Evolutionary conservation across 768 basidiomycete genomes (phyloP).

Genomic region (Russula brevipes): DNA sequence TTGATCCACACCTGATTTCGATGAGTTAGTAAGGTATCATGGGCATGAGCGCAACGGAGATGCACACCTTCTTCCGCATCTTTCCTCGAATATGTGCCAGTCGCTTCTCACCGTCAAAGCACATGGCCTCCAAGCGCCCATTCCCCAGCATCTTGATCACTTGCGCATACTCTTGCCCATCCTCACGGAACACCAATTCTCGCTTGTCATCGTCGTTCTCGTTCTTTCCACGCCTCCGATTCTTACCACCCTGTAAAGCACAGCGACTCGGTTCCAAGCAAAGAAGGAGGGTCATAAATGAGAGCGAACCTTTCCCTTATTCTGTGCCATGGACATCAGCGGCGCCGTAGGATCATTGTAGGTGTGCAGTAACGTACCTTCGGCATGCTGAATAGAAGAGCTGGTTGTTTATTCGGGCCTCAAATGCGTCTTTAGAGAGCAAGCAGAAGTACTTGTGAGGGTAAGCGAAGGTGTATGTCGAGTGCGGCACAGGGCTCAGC

Average conservation of each 20-base stretch:
- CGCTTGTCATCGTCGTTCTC: conserved; percentile 99
- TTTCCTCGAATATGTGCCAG: conserved; percentile 97
- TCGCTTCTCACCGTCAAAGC: conserved; percentile 98
- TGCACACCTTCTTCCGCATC: conserved; percentile 94
- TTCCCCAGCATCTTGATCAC: conserved; percentile 99
- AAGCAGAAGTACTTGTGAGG: background rate
- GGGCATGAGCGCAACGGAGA: conserved; percentile 1
- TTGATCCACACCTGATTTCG: conserved; percentile 91
- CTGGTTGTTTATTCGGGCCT: background rate
- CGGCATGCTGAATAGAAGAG: conserved; percentile 14
- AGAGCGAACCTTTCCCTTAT: conserved; percentile 64
- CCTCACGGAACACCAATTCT: conserved; percentile 97
- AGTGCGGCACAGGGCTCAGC: background rate
- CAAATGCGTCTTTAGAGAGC: background rate
- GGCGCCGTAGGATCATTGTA: background rate
- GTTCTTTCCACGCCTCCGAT: conserved; percentile 99
- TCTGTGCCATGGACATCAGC: conserved; percentile 36
- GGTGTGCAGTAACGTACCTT: conserved; percentile 6
- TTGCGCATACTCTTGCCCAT: conserved; percentile 98
- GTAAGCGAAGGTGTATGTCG: background rate
- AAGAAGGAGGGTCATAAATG: background rate
- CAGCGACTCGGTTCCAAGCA: conserved; percentile 11
- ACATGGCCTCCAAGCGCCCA: conserved; percentile 90
- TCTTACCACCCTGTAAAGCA: conserved; percentile 84
- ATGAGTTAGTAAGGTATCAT: background rate